A percentile compares a stretch with the other conserved stretches of the same genome.
Evolutionary conservation across 805 yeast genomes (phyloP).

Genomic region (Alloascoidea hylecoeti): DNA sequence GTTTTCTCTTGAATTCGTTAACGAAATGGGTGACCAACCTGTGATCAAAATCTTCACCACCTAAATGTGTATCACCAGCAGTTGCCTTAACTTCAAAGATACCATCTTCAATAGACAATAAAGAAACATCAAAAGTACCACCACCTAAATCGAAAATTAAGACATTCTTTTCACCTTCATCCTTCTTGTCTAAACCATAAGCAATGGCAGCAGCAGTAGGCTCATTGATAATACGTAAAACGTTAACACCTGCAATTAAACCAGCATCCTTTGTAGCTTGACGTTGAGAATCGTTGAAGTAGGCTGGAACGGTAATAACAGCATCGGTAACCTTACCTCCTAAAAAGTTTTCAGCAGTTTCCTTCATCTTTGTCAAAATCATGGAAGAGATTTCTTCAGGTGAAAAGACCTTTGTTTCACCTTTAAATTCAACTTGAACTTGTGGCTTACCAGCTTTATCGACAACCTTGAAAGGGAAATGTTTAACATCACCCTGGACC

Average conservation of each 20-base stretch:
- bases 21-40: constrained; percentile 90
- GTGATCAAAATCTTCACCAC: constrained; percentile 98
- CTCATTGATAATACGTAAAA: constrained; percentile 88
- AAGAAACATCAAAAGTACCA: constrained; percentile 96
- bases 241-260: constrained; percentile 90
- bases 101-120: constrained; percentile 88
- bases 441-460: constrained; percentile 81
- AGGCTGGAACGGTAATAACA: constrained; percentile 93
- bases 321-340: constrained; percentile 82
- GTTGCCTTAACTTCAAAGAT: constrained; percentile 95
- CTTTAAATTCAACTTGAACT: constrained; percentile 78
- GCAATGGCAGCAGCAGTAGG: constrained; percentile 99
- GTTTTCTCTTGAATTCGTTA: constrained; percentile 94
- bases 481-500: constrained; percentile 69
- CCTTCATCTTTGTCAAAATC: constrained; percentile 87
- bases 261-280: constrained; percentile 98
- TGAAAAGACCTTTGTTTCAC: constrained; percentile 74
- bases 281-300: constrained; percentile 95
- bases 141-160: constrained; percentile 96
- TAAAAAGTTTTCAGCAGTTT: constrained; percentile 82
- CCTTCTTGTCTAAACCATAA: constrained; percentile 67
- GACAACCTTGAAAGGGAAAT: constrained; percentile 75
- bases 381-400: constrained; percentile 94
- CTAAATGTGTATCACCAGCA: constrained; percentile 83
- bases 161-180: constrained; percentile 74